These are phyloP conservation scores for Botrytis pseudocinerea DNA, from an alignment of 2,329 filamentous ascomycete genomes.

Conservation along the genomic window DNA sequence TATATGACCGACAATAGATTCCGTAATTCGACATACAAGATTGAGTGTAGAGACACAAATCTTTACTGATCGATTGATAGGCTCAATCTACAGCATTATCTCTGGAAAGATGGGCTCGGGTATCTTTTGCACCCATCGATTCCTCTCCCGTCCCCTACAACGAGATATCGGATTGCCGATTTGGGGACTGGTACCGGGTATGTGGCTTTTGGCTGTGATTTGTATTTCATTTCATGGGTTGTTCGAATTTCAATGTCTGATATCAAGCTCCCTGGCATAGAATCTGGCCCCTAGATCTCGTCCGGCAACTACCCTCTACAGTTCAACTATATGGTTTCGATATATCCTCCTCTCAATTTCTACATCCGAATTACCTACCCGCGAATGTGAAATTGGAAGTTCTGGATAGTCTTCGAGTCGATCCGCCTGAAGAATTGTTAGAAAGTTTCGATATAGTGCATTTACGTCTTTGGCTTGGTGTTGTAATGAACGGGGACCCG, in stretches of 20 bases:
- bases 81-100: not conserved
- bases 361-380: not conserved
- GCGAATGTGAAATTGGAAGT: not conserved
- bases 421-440: not conserved
- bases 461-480: not conserved
- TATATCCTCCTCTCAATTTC: not conserved
- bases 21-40: no score
- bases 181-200: not conserved
- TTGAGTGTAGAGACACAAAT: not conserved
- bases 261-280: not conserved
- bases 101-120: not conserved
- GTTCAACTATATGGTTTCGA: not conserved
- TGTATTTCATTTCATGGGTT: rapidly evolving
- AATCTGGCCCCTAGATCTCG: not conserved
- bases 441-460: not conserved
- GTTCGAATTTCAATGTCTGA: not conserved
- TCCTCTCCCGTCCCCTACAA: not conserved
- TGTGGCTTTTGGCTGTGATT: not conserved
- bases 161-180: not conserved
- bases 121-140: not conserved
- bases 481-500: not conserved
- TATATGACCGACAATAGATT: no score
- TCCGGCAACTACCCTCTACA: not conserved
- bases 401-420: not conserved
- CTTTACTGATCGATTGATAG: not conserved